Conservation (phyloP, 768 basidiomycete genomes). For the Leccinum rimulosum region DNA sequence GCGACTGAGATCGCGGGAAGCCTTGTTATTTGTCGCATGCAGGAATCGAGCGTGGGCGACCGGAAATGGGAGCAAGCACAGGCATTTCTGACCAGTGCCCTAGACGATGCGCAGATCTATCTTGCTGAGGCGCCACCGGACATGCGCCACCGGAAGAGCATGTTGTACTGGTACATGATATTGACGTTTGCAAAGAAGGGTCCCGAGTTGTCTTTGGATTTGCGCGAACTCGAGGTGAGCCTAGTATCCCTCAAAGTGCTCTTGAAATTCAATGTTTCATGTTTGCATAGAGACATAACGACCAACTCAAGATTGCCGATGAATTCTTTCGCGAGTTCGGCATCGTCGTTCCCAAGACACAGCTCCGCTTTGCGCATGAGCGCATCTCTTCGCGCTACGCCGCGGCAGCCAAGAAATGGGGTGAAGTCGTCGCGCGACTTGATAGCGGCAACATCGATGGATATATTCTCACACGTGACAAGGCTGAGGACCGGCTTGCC, state of each 20-base stretch:
- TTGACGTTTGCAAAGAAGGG: conserved; percentile 51
- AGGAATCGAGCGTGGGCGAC: conserved; percentile 38
- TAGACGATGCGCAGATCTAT: conserved; percentile 57
- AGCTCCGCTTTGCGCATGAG: conserved; percentile 49
- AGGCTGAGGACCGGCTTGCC: conserved; percentile 53
- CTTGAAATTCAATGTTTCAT: not conserved
- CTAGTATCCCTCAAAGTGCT: not conserved
- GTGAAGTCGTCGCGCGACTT: conserved; percentile 37
- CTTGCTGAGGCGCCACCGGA: conserved; percentile 57
- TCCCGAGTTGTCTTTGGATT: conserved; percentile 43
- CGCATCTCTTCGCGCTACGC: conserved; percentile 46
- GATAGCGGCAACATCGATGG: conserved; percentile 27
- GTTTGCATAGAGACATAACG: conserved; percentile 31
- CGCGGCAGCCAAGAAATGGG: conserved; percentile 47
- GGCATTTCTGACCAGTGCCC: conserved; percentile 56
- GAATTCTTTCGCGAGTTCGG: conserved; percentile 48
- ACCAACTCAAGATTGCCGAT: conserved; percentile 48
- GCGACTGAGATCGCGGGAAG: conserved; percentile 58
- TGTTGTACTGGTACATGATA: conserved; percentile 57
- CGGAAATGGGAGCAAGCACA: conserved; percentile 56
- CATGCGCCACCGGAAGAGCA: conserved; percentile 54
- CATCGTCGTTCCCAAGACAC: conserved; percentile 44
- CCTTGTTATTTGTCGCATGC: conserved; percentile 47
- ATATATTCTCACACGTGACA: conserved; percentile 32
- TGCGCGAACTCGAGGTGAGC: conserved; percentile 50